Evolutionary conservation across 495 filamentous ascomycete species (phyloP), one percentile per base, ranked within the genome.

Genomic region (Penicillium coprophilum): DNA sequence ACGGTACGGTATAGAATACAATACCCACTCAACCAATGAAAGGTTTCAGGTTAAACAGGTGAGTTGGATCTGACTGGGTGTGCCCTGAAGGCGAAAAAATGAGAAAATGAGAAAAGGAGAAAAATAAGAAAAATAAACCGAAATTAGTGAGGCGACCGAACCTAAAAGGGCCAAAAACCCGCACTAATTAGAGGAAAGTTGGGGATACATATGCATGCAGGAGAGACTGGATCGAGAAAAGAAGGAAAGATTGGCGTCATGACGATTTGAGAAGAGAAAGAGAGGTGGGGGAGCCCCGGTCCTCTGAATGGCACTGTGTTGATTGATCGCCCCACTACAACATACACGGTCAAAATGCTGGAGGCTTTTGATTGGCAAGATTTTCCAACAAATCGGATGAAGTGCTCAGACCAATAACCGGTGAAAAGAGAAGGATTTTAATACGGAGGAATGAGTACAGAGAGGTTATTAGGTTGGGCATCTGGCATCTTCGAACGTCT

Each of bases 291-390:
- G 49, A 15, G 4, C 15, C 31, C 32, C 21, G 32, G 23, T 36
- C 31, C 46, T 31, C 15, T 24, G 43, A 30, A 40, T 27, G 43
- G 6, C 17, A 46, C 55, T 59, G 56, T 62, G 55, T 55, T 62
- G 43, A 58, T 54, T 51, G 52, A 45, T 55, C 24, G 51, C 59
- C 59, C 50, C 55, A 49, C 50, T 40, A n/a, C n/a, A n/a, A n/a
- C n/a, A n/a, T n/a, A n/a, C 21, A 4, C 5, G 24, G 41, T 19
- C 52, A 28, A 31, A 52, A 46, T 57, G 31, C 13, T 39, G 13
- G 27, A 51, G 32, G 46, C 48, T 40, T n/a, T n/a, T 53, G 53
- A 57, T 56, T 56, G 53, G 57, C 17, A 46, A 46, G 34, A 17
- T 19, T 3, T 10, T 2, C 23, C 32, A 53, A 39, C 57, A 40